Evolutionary conservation across 495 filamentous ascomycete species (phyloP), one percentile per base, ranked within the genome.

Genomic region (Cetradonia linearis): DNA sequence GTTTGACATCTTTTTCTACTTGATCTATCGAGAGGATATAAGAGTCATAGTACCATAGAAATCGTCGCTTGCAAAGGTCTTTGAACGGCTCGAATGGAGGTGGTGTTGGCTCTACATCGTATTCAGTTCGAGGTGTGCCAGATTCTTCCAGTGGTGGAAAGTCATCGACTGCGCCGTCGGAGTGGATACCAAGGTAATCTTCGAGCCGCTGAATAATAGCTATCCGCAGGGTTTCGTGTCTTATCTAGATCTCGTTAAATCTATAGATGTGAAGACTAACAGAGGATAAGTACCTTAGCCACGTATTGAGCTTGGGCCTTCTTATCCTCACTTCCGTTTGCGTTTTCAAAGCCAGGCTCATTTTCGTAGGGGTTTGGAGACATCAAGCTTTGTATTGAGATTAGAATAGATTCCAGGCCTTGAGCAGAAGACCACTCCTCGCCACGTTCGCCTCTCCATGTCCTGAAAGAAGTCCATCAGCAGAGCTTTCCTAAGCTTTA

Each of bases 381-480:
- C 85, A 98, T 91, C 31, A 98, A 76, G 67, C 90, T 96, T 70
- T 98, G 93, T 56, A 98, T 96, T 6, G 93, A 97, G 34, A 97
- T 82, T 34, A 98, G 71, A 54, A 96, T 87, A 1, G 93, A 96
- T 70, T 98, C 93, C 5, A 98, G 76, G 20, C 93, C 91, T 69
- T 97, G 93, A 3, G 93, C 94, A 0, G 91, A 87, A 31, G 90
- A 95, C 93, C 93, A 98, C 68, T 96, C 83, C 70, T 98, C 93
- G 48, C 89, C 87, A 30, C 83, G 76, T 66, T 92, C 84, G 8
- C 92, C 93, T 36, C 85, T 82, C 93, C 93, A 98, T 70, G 93
- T 98, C 60, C 93, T 95, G 67, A 38, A 42, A 53, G 53, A n/a
- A 47, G 66, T 71, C 70, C 34, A 50, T 66, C 71, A 76, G 61